phyloP scores from a whole-genome alignment of 441 rosid genomes.

The Populus trichocarpa region DNA sequence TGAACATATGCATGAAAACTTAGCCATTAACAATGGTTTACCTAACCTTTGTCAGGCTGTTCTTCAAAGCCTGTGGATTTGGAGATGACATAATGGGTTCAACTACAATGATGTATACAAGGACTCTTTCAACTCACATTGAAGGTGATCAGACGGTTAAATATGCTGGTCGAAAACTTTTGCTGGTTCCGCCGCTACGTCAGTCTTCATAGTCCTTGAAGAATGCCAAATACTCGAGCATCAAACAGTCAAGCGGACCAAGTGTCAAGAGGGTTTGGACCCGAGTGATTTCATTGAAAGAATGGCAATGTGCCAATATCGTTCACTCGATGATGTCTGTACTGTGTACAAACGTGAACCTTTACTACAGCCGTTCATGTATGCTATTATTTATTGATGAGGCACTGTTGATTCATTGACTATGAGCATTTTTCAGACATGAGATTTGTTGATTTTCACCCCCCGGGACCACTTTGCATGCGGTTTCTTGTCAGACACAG shows the following conservation, averaged over 20 bases:
- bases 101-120: slow-evolving; percentile 73
- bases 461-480: too few relatives aligned
- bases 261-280: not conserved
- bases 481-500: not conserved
- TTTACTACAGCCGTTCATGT: not conserved
- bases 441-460: not conserved
- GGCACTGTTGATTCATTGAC: not conserved
- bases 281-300: not conserved
- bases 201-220: slow-evolving; percentile 13
- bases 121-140: slow-evolving; percentile 26
- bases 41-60: slow-evolving; percentile 34
- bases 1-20: not conserved
- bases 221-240: not conserved
- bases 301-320: not conserved
- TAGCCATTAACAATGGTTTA: not conserved
- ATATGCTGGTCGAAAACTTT: slow-evolving; percentile 32
- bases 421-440: not conserved
- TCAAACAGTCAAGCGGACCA: not conserved
- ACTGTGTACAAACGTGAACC: too few relatives aligned
- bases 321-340: not conserved
- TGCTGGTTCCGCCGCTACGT: slow-evolving; percentile 33
- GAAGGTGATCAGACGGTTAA: slow-evolving; percentile 27
- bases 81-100: slow-evolving; percentile 75
- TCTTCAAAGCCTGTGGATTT: slow-evolving; percentile 84
- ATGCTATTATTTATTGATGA: not conserved